Conservation (phyloP, 331 rosid species). For the Acacia concinna region DNA sequence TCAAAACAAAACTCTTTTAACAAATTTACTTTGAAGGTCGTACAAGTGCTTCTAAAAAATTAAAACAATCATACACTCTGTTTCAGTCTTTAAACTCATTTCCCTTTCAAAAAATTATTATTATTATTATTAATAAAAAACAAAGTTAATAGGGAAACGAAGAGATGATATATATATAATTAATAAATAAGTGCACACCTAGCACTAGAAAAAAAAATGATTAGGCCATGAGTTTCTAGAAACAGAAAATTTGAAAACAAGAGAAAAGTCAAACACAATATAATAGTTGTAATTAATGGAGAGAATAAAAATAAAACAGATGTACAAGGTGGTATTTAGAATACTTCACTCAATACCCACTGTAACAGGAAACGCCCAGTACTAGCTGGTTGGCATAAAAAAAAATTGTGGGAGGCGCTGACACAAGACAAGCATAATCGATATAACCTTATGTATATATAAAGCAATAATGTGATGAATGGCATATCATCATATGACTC, state of each 20-base stretch:
- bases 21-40: too few species aligned
- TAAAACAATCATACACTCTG: too few species aligned
- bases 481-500: not conserved
- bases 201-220: too few species aligned
- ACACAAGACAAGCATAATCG: not conserved
- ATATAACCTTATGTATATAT: not conserved
- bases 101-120: not conserved
- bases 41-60: too few species aligned
- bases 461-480: not conserved
- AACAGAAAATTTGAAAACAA: not conserved
- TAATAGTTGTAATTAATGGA: not conserved
- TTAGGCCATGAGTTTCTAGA: not conserved
- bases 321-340: not conserved
- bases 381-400: not conserved
- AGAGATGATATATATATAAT: not conserved
- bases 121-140: too few species aligned
- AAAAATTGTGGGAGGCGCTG: not conserved
- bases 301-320: not conserved
- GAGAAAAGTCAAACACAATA: not conserved
- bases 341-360: not conserved
- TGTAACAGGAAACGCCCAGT: not conserved
- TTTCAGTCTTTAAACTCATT: too few species aligned
- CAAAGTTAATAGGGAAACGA: not conserved
- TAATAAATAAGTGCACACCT: too few species aligned
- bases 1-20: too few species aligned